A percentile compares a stretch with the other conserved stretches of the same genome.
These are phyloP conservation scores for Neurospora sp. DNA, from an alignment of 495 filamentous ascomycete species.

Conservation along the genomic window DNA sequence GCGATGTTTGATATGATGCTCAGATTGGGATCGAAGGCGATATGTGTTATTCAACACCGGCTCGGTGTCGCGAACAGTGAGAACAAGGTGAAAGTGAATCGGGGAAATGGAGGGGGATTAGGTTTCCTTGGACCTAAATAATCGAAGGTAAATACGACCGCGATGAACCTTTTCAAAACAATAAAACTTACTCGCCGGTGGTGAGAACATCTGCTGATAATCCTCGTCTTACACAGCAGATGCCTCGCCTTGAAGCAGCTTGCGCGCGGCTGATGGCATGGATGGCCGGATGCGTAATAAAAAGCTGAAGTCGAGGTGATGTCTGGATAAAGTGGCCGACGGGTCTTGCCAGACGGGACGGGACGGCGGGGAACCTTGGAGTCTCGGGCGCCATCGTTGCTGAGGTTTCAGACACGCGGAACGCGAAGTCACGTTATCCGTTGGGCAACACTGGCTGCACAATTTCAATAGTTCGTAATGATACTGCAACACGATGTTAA, in stretches of 20 bases:
- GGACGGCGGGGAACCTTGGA: background rate
- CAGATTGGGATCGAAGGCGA: background rate
- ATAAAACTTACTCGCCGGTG: background rate
- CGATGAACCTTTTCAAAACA: background rate
- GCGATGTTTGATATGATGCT: background rate
- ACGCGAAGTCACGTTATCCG: background rate
- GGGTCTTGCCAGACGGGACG: background rate
- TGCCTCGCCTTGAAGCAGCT: background rate
- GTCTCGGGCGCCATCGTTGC: background rate
- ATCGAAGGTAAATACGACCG: background rate
- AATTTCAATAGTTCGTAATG: background rate
- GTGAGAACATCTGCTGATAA: background rate
- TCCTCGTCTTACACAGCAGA: background rate
- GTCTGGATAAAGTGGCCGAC: background rate
- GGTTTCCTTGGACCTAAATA: background rate
- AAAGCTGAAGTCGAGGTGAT: background rate
- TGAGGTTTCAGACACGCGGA: constrained; percentile 1
- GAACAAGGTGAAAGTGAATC: background rate
- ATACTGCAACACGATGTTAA: background rate
- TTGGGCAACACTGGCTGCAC: background rate
- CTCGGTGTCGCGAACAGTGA: background rate
- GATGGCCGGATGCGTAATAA: background rate
- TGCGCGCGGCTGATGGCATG: background rate
- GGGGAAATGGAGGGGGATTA: background rate
- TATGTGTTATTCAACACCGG: background rate